Percentiles rank a stretch among this genome's conserved stretches.
These are phyloP conservation scores for Niveomyces coronatus DNA, from an alignment of 2,329 filamentous ascomycete species.

Conservation along the genomic window DNA sequence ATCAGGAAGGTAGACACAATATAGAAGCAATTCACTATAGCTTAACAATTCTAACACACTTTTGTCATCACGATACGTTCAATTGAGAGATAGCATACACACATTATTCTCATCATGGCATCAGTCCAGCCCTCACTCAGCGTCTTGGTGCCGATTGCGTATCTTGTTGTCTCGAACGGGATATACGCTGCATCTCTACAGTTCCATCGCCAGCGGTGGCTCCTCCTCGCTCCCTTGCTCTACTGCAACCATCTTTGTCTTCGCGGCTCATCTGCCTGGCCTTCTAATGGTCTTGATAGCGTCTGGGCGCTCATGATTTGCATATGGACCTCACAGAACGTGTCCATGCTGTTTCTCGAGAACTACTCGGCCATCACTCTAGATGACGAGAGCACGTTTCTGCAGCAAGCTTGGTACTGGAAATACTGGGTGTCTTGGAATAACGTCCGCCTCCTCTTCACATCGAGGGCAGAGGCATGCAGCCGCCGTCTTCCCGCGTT, in stretches of 20 bases:
- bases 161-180: too few relatives aligned
- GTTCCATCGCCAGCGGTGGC: not conserved
- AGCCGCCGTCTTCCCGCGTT: not conserved
- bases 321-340: not conserved
- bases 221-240: not conserved
- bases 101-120: too few relatives aligned
- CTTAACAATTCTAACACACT: too few relatives aligned
- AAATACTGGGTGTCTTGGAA: not conserved
- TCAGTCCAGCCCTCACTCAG: too few relatives aligned
- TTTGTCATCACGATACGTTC: too few relatives aligned
- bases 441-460: not conserved
- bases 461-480: not conserved
- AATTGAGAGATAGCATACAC: too few relatives aligned
- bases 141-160: too few relatives aligned
- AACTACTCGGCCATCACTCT: not conserved
- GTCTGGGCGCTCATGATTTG: not conserved
- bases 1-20: too few relatives aligned
- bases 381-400: not conserved
- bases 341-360: not conserved
- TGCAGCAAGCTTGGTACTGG: not conserved
- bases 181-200: too few relatives aligned
- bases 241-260: not conserved
- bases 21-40: too few relatives aligned
- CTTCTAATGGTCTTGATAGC: not conserved
- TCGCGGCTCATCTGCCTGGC: not conserved